These are phyloP conservation scores for Tagetes erecta DNA, from an alignment of 129 eudicot species.

Conservation along the genomic window DNA sequence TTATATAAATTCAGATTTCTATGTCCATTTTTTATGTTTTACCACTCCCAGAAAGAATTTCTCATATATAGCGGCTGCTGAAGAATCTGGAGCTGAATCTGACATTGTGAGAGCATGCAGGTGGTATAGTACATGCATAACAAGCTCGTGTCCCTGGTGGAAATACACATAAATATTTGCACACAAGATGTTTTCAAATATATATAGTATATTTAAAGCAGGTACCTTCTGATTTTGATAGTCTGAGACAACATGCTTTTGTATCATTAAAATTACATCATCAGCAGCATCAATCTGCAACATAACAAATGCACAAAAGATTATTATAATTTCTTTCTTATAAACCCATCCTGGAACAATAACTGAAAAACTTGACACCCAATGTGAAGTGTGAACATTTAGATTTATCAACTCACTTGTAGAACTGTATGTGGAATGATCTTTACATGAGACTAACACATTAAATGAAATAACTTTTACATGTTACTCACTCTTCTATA, in stretches of 20 bases:
- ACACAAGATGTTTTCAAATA: slow-evolving; percentile 10
- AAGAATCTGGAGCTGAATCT: slow-evolving; percentile 50
- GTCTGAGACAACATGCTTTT: slow-evolving; percentile 62
- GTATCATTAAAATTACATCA: slow-evolving; percentile 58
- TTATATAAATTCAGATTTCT: background rate
- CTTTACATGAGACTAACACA: background rate
- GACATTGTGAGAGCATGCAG: slow-evolving; percentile 58
- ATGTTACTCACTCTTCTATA: background rate
- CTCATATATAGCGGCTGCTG: slow-evolving; percentile 64
- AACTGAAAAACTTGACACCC: slow-evolving; percentile 5
- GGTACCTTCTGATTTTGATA: slow-evolving; percentile 83
- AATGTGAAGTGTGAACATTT: slow-evolving; percentile 1
- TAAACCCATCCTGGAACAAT: background rate
- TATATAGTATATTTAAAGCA: slow-evolving; percentile 1
- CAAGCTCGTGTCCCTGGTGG: slow-evolving; percentile 92
- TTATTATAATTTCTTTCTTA: background rate
- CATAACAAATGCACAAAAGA: slow-evolving; percentile 11
- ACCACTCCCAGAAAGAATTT: slow-evolving; percentile 90
- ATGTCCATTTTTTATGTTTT: slow-evolving; percentile 16
- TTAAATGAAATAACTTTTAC: slow-evolving; percentile 12
- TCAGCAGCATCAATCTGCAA: slow-evolving; percentile 68
- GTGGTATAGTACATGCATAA: slow-evolving; percentile 81
- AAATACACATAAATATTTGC: slow-evolving; percentile 8
- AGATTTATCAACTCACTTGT: slow-evolving; percentile 11
- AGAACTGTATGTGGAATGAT: background rate